Percentiles rank a stretch among this genome's conserved stretches.
These are phyloP conservation scores for Alternaria ethzedia DNA, from an alignment of 2,329 filamentous ascomycete genomes.

Conservation along the genomic window DNA sequence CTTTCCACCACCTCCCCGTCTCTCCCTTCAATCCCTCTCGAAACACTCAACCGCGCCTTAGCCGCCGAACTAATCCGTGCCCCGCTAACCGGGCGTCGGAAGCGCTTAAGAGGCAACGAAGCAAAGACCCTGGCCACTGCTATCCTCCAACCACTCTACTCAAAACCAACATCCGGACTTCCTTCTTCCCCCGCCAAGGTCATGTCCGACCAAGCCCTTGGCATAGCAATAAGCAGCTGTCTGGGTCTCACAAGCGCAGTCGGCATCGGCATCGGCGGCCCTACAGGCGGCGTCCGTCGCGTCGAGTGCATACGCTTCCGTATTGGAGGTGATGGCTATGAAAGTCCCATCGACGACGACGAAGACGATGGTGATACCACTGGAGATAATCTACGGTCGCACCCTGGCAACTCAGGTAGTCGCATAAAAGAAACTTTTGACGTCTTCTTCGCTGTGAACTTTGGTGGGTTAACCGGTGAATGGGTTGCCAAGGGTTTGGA, in stretches of 20 bases:
- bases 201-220: conserved; percentile 45
- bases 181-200: conserved; percentile 34
- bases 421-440: conserved; percentile 52
- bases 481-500: conserved; percentile 52
- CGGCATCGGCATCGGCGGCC: conserved; percentile 46
- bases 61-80: conserved; percentile 57
- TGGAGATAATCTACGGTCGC: conserved; percentile 1
- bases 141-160: conserved; percentile 49
- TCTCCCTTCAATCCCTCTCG: conserved; percentile 40
- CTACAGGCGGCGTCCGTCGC: conserved; percentile 43
- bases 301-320: conserved; percentile 53
- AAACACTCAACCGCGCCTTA: conserved; percentile 54
- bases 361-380: conserved; percentile 47
- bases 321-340: conserved; percentile 49
- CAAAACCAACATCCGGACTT: conserved; percentile 30
- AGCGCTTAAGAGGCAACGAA: conserved; percentile 54
- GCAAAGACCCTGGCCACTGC: conserved; percentile 55
- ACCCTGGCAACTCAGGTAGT: conserved; percentile 3
- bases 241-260: conserved; percentile 45
- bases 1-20: not conserved
- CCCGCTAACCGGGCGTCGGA: conserved; percentile 49
- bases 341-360: conserved; percentile 51
- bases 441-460: conserved; percentile 51
- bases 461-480: conserved; percentile 51
- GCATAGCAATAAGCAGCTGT: conserved; percentile 53